A percentile compares a stretch with the other conserved stretches of the same genome.
phyloP scores from a whole-genome alignment of 345 rosid genomes.

The Hibiscus trionum region DNA sequence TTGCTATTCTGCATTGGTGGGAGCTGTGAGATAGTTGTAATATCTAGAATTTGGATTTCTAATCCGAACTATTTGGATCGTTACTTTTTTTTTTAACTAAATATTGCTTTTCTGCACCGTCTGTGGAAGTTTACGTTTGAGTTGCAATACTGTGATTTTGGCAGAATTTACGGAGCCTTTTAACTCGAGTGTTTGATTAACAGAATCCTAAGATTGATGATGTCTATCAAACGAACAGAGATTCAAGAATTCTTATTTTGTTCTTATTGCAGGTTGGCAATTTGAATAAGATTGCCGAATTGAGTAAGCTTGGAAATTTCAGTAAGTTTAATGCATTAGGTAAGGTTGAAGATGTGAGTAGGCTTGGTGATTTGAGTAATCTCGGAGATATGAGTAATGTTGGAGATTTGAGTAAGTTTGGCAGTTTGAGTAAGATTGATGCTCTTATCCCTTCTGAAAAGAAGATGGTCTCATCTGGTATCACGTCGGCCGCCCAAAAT shows the following conservation, averaged over 20 bases:
- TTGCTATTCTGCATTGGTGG: background rate
- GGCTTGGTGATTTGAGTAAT: background rate
- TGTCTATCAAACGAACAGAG: background rate
- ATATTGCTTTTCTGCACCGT: background rate
- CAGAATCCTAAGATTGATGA: background rate
- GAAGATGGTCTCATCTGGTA: background rate
- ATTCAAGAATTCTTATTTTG: background rate
- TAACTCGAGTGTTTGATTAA: background rate
- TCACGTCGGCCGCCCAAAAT: background rate
- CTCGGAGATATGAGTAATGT: too few species aligned
- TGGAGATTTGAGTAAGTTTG: too few species aligned
- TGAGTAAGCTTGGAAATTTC: background rate
- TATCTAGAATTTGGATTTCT: background rate
- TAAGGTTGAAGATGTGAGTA: background rate
- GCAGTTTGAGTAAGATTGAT: background rate
- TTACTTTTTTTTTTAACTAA: background rate
- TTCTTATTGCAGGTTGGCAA: constrained; percentile 47
- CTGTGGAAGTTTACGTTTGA: background rate
- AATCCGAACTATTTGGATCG: background rate
- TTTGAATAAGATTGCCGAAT: background rate
- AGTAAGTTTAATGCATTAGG: too few species aligned
- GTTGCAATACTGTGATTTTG: background rate
- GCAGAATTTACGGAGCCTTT: background rate
- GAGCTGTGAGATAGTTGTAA: background rate
- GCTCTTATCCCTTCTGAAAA: background rate